Percentiles rank a stretch among this genome's conserved stretches.
Evolutionary conservation across 73 alveolate species (phyloP).

Genomic region (Blepharisma japonicum): DNA sequence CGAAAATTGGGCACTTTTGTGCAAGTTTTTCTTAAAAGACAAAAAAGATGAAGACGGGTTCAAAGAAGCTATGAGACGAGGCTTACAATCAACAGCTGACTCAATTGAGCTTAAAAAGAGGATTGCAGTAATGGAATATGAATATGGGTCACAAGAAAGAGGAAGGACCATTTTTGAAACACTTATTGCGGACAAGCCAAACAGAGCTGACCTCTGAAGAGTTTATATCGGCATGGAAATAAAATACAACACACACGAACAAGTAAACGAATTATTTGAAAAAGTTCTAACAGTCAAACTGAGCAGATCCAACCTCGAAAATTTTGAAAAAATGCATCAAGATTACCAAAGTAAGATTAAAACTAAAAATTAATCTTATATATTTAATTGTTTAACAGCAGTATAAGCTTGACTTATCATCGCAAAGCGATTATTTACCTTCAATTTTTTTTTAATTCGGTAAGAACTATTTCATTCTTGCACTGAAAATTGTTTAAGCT

Average conservation of each 20-base stretch:
- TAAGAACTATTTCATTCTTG: too few species aligned
- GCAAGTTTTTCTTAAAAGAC: background rate
- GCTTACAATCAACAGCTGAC: background rate
- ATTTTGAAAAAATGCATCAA: too few species aligned
- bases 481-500: too few species aligned
- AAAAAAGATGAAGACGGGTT: background rate
- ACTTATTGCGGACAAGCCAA: slow-evolving; percentile 6
- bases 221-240: background rate
- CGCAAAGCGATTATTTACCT: too few species aligned
- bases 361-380: too few species aligned
- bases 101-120: background rate
- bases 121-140: background rate
- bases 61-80: background rate
- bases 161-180: slow-evolving; percentile 17
- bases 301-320: background rate
- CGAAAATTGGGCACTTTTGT: background rate
- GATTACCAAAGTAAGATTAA: too few species aligned
- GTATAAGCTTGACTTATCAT: too few species aligned
- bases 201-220: slow-evolving; percentile 9
- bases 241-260: background rate
- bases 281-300: background rate
- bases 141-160: slow-evolving; percentile 10
- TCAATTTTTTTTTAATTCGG: too few species aligned
- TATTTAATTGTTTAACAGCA: too few species aligned
- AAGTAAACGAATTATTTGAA: slow-evolving; percentile 5